Evolutionary conservation across 495 filamentous ascomycete species (phyloP).

Genomic region (Copromyces sp.): DNA sequence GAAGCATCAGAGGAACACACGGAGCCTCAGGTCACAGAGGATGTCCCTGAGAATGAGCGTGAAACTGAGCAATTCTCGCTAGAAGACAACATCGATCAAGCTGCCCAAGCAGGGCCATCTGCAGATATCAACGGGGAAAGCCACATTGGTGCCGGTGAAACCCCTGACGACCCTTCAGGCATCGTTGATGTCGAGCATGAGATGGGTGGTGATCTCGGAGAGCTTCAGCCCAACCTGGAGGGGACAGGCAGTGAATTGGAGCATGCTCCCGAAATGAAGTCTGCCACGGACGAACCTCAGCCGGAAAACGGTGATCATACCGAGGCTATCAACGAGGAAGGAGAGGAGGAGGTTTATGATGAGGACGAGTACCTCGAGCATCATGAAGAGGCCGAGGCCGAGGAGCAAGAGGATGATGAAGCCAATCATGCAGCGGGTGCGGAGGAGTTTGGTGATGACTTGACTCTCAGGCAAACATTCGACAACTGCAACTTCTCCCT

Average conservation of each 20-base stretch:
- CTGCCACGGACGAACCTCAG: background rate
- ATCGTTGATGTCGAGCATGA: background rate
- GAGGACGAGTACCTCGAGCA: background rate
- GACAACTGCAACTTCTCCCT: background rate
- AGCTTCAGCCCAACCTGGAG: background rate
- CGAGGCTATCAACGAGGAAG: background rate
- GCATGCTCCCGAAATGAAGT: background rate
- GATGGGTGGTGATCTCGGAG: background rate
- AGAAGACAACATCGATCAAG: background rate
- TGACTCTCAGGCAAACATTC: background rate
- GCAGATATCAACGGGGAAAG: background rate
- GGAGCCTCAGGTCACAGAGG: background rate
- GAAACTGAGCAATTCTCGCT: background rate
- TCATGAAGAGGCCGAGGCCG: background rate
- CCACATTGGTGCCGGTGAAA: background rate
- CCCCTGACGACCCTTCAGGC: background rate
- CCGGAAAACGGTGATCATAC: background rate
- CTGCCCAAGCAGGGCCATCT: background rate
- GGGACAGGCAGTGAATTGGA: background rate
- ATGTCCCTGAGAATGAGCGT: background rate
- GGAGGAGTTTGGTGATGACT: conserved; percentile 1
- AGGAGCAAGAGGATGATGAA: background rate
- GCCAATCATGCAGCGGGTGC: background rate
- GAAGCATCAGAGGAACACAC: background rate
- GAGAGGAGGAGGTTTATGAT: background rate